These are phyloP conservation scores for Colletotrichum magnum DNA, from an alignment of 2,329 filamentous ascomycete species.

Conservation along the genomic window DNA sequence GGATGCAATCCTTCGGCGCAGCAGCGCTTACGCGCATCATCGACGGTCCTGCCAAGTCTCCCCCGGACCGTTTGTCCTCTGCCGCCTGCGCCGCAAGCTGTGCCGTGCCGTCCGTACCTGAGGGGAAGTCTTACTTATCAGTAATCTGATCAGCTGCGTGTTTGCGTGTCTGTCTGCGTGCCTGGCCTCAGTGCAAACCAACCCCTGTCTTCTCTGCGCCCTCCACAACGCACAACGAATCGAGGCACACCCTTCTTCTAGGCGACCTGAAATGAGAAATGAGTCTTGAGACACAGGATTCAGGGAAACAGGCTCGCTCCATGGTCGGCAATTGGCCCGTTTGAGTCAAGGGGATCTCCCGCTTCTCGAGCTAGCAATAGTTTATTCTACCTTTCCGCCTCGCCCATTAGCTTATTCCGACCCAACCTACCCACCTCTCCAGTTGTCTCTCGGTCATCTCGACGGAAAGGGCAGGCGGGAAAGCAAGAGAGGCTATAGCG, in stretches of 20 bases:
- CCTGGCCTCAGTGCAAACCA: neutral
- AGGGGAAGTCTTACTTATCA: neutral
- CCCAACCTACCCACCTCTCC: neutral
- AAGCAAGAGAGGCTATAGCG: neutral
- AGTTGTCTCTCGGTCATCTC: conserved; percentile 21
- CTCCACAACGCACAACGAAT: conserved; percentile 2
- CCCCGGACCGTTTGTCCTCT: conserved; percentile 12
- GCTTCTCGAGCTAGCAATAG: conserved; percentile 19
- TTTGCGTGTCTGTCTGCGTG: neutral
- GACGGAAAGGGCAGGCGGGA: conserved; percentile 35
- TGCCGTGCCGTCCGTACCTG: conserved; percentile 1
- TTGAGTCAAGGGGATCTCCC: conserved; percentile 24
- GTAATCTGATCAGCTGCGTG: neutral
- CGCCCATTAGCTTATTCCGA: neutral
- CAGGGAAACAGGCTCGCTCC: neutral
- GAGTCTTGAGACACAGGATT: no score
- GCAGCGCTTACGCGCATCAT: conserved; percentile 18
- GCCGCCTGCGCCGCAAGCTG: conserved; percentile 5
- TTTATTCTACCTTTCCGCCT: conserved; percentile 17
- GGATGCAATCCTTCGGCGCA: conserved; percentile 14
- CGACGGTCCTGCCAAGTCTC: neutral
- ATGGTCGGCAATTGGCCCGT: conserved; percentile 28
- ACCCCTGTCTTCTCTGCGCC: neutral
- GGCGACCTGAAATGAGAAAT: neutral
- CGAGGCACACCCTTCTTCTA: neutral